Evolutionary conservation across 805 yeast species (phyloP).

Genomic region (Geotrichum ghanense): DNA sequence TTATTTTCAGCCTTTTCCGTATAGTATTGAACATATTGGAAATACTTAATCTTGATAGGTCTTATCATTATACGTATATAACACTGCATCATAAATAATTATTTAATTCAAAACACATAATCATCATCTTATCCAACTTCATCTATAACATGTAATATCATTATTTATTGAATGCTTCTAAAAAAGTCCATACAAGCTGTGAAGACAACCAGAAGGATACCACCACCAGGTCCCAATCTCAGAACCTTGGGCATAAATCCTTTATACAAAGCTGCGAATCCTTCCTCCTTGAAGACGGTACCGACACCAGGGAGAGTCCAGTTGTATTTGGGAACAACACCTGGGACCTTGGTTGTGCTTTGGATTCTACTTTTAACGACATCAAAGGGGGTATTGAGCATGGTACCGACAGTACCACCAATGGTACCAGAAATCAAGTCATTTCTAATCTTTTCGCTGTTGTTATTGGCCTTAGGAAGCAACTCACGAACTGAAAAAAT

Average conservation of each 20-base stretch:
- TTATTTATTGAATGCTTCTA: conserved; percentile 19
- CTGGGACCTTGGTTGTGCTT: conserved; percentile 50
- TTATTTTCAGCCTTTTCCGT: too few relatives aligned
- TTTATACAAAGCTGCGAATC: conserved; percentile 80
- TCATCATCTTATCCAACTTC: not conserved
- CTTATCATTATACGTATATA: too few relatives aligned
- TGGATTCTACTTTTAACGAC: conserved; percentile 94
- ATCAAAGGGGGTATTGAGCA: conserved; percentile 92
- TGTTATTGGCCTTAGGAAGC: conserved; percentile 65
- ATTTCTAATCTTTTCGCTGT: conserved; percentile 67
- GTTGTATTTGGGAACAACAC: conserved; percentile 75
- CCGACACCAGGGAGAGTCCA: conserved; percentile 82
- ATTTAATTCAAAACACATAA: too few relatives aligned
- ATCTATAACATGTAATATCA: too few relatives aligned
- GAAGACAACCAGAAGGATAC: conserved; percentile 93
- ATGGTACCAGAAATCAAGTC: conserved; percentile 87
- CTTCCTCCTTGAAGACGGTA: conserved; percentile 80
- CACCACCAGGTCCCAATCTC: conserved; percentile 99
- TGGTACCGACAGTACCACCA: conserved; percentile 97
- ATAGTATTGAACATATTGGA: too few relatives aligned
- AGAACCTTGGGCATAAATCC: conserved; percentile 96
- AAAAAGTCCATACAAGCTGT: conserved; percentile 91
- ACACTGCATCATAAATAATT: too few relatives aligned
- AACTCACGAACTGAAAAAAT: conserved; percentile 75
- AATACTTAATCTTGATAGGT: too few relatives aligned